These are phyloP conservation scores for Collybia mongolica DNA, from an alignment of 768 basidiomycete species.

Conservation along the genomic window DNA sequence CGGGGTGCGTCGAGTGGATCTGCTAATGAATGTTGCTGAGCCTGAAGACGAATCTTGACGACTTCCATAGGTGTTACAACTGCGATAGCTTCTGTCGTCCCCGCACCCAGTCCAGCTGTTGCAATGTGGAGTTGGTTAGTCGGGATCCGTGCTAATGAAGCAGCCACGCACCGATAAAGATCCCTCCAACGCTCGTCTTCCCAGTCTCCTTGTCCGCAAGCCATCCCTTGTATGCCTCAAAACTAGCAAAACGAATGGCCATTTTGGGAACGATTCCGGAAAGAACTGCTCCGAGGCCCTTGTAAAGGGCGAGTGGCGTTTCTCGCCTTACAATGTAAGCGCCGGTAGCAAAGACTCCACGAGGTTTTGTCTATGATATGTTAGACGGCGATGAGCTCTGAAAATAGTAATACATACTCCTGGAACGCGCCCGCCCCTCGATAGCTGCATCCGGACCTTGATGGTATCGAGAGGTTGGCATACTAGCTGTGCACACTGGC, in stretches of 20 bases:
- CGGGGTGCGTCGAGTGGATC: slow-evolving; percentile 92
- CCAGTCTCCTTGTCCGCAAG: slow-evolving; percentile 77
- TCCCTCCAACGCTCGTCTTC: slow-evolving; percentile 71
- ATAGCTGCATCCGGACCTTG: slow-evolving; percentile 99
- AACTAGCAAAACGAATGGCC: slow-evolving; percentile 98
- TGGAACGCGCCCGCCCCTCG: slow-evolving; percentile 69
- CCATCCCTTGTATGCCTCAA: slow-evolving; percentile 90
- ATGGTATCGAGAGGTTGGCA: slow-evolving; percentile 98
- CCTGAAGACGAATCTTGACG: slow-evolving; percentile 97
- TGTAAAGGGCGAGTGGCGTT: slow-evolving; percentile 95
- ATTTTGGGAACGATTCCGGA: slow-evolving; percentile 99
- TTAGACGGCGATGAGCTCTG: slow-evolving; percentile 1
- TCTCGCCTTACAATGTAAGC: slow-evolving; percentile 84
- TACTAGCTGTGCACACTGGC: slow-evolving; percentile 44
- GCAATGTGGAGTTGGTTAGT: neutral
- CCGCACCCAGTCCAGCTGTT: slow-evolving; percentile 90
- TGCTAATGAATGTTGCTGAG: slow-evolving; percentile 94
- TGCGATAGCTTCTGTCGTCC: slow-evolving; percentile 90
- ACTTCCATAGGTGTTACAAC: slow-evolving; percentile 99
- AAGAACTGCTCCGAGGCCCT: slow-evolving; percentile 94
- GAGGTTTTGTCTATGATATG: slow-evolving; percentile 71
- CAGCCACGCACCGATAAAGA: slow-evolving; percentile 75
- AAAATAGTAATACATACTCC: slow-evolving; percentile 62
- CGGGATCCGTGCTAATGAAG: neutral
- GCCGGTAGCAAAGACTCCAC: slow-evolving; percentile 92